Percentiles rank a stretch among this genome's conserved stretches.
phyloP scores from a whole-genome alignment of 441 rosid genomes.

The Brassica hybrid region DNA sequence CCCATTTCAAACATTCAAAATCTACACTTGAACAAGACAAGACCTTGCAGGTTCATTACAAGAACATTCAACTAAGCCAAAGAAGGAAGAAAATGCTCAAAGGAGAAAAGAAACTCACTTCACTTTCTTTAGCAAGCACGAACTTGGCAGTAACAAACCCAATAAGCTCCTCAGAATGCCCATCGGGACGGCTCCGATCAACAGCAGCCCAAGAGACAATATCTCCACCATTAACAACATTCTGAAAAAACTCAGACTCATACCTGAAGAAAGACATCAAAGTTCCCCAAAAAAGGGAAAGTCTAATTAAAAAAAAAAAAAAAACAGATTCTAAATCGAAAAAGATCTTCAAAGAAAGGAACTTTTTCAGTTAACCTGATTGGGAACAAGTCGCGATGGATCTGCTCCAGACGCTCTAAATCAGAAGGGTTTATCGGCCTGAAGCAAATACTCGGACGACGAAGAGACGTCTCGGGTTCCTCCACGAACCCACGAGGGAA shows the following conservation, averaged over 20 bases:
- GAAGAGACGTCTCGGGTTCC: constrained; percentile 50
- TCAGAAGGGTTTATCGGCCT: no score
- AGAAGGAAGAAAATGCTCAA: constrained; percentile 7
- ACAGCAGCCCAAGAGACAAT: constrained; percentile 98
- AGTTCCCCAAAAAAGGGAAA: neutral
- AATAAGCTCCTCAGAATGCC: constrained; percentile 74
- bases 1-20: neutral
- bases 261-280: constrained; percentile 59
- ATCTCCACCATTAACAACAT: constrained; percentile 75
- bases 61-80: neutral
- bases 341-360: neutral
- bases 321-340: neutral
- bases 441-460: constrained; percentile 60
- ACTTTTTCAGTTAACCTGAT: constrained; percentile 57
- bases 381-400: constrained; percentile 84
- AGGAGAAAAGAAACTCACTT: constrained; percentile 56
- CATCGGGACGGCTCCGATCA: constrained; percentile 79
- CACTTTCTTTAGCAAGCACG: constrained; percentile 76
- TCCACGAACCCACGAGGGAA: constrained; percentile 64
- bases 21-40: neutral
- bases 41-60: constrained; percentile 10
- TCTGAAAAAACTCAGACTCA: no score
- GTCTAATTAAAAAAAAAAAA: neutral
- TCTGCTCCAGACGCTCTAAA: constrained; percentile 73
- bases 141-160: constrained; percentile 91